phyloP scores from a whole-genome alignment of 2,329 filamentous ascomycete species.

The Tolypocladium amazonense region DNA sequence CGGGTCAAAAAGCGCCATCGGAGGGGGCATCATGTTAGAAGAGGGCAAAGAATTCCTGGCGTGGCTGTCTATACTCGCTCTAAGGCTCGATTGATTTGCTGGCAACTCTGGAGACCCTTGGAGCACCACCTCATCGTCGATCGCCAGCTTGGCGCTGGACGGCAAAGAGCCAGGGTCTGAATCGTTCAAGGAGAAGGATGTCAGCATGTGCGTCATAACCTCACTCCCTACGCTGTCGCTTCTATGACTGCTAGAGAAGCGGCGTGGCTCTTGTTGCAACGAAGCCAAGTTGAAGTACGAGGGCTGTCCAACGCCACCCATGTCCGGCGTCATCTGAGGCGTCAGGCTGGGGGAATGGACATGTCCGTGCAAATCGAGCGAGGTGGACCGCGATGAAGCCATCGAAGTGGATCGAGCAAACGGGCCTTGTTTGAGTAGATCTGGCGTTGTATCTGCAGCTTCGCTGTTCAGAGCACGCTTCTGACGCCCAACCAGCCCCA shows the following conservation, averaged over 20 bases:
- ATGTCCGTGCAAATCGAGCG: constrained; percentile 73
- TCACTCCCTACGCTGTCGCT: constrained; percentile 93
- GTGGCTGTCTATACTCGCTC: constrained; percentile 22
- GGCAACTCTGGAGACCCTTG: constrained; percentile 70
- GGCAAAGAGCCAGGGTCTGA: constrained; percentile 28
- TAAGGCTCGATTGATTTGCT: constrained; percentile 21
- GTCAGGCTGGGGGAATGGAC: constrained; percentile 70
- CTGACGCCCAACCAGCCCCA: constrained; percentile 93
- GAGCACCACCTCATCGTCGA: constrained; percentile 66
- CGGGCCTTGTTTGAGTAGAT: constrained; percentile 83
- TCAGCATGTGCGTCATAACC: constrained; percentile 70
- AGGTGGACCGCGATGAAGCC: constrained; percentile 83
- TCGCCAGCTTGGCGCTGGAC: constrained; percentile 45
- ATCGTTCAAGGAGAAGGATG: constrained; percentile 65
- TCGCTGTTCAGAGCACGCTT: constrained; percentile 78
- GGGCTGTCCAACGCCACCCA: constrained; percentile 59
- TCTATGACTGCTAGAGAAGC: constrained; percentile 64
- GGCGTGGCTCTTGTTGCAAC: constrained; percentile 46
- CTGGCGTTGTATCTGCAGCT: constrained; percentile 73
- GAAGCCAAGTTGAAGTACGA: constrained; percentile 80
- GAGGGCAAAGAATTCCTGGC: constrained; percentile 27
- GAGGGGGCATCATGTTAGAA: constrained; percentile 71
- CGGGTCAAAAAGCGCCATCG: constrained; percentile 91
- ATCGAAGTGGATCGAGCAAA: constrained; percentile 80
- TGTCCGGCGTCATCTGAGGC: constrained; percentile 72